These are phyloP conservation scores for Leccinum subtestaceum DNA, from an alignment of 768 basidiomycete genomes.

Conservation along the genomic window DNA sequence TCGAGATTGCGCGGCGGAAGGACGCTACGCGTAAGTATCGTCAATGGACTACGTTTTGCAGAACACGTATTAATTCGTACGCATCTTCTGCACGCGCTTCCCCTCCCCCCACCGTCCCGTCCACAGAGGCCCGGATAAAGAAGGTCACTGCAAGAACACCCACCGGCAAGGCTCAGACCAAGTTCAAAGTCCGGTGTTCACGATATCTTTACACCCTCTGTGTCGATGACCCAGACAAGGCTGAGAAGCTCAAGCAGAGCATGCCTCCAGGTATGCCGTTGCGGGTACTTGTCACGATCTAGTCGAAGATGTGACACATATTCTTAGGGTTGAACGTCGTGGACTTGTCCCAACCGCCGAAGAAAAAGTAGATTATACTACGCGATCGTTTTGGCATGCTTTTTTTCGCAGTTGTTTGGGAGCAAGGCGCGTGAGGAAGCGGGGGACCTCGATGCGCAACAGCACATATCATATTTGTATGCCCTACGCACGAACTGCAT, in stretches of 20 bases:
- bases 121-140: conserved; percentile 96
- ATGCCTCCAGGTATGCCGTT: conserved; percentile 82
- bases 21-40: conserved; percentile 87
- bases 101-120: not conserved
- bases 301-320: not conserved
- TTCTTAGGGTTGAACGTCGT: conserved; percentile 64
- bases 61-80: not conserved
- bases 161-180: conserved; percentile 78
- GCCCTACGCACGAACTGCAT: conserved; percentile 17
- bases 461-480: conserved; percentile 18
- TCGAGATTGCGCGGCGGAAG: conserved; percentile 95
- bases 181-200: conserved; percentile 98
- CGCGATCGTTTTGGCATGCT: conserved; percentile 6
- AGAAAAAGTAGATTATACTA: conserved; percentile 66
- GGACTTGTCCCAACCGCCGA: conserved; percentile 57
- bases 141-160: conserved; percentile 72
- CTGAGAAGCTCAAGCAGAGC: conserved; percentile 94
- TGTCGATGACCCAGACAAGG: conserved; percentile 95
- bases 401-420: conserved; percentile 1
- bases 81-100: not conserved
- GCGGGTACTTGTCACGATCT: not conserved
- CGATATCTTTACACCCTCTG: conserved; percentile 97
- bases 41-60: not conserved
- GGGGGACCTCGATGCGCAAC: conserved; percentile 5
- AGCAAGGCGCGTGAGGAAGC: not conserved